Conservation (phyloP, 768 basidiomycete genomes). For the Lentinus brumalis region DNA sequence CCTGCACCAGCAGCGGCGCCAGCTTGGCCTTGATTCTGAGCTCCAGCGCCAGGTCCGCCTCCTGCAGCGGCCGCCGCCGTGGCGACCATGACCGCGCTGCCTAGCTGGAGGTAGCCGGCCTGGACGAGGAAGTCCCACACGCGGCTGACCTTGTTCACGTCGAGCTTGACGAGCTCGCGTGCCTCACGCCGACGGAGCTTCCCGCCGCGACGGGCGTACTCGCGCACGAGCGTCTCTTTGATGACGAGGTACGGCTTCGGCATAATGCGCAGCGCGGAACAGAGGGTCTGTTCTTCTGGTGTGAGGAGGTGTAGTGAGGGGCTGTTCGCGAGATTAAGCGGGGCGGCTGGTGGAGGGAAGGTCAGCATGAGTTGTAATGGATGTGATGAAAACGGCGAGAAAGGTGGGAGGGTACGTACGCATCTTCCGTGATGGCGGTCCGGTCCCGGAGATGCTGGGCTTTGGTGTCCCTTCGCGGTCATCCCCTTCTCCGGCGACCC, state of each 20-base stretch:
- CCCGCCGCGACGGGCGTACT: conserved; percentile 88
- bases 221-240: conserved; percentile 92
- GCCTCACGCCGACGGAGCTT: conserved; percentile 88
- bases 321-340: conserved; percentile 89
- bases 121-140: conserved; percentile 94
- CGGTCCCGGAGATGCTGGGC: conserved; percentile 34
- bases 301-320: conserved; percentile 90
- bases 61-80: conserved; percentile 6
- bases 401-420: conserved; percentile 33
- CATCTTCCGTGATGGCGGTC: conserved; percentile 44
- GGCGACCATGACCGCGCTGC: conserved; percentile 25
- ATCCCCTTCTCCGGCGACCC: conserved; percentile 41
- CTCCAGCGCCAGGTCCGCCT: neutral
- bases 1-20: neutral
- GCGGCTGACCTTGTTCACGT: conserved; percentile 88
- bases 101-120: conserved; percentile 76
- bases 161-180: conserved; percentile 87
- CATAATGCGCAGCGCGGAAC: conserved; percentile 86
- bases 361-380: neutral
- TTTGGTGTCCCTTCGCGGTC: conserved; percentile 67
- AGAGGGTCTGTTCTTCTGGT: conserved; percentile 83
- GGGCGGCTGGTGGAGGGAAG: conserved; percentile 41
- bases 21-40: neutral
- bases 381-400: neutral
- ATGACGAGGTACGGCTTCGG: conserved; percentile 95